phyloP scores from a whole-genome alignment of 805 yeast genomes.

The Yarrowia divulgata region DNA sequence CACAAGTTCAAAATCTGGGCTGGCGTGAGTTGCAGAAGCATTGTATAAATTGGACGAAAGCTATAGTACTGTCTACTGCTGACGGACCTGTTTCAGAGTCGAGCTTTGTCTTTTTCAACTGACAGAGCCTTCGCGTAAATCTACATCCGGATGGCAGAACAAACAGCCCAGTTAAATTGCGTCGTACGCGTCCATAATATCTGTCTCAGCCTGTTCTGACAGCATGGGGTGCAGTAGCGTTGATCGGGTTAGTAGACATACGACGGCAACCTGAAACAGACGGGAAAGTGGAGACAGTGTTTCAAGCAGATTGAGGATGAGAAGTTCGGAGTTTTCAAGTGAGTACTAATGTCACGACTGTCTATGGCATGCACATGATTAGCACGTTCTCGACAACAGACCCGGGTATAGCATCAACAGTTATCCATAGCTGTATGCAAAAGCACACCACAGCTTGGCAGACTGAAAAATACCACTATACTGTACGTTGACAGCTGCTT shows the following conservation, averaged over 20 bases:
- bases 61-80: not conserved
- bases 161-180: constrained; percentile 1
- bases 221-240: constrained; percentile 1
- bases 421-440: not conserved
- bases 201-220: not conserved
- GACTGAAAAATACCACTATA: not conserved
- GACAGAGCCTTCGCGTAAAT: too few species aligned
- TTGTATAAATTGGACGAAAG: not conserved
- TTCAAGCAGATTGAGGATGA: too few species aligned
- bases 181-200: not conserved
- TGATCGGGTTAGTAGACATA: not conserved
- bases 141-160: not conserved
- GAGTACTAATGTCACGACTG: not conserved
- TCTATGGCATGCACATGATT: too few species aligned
- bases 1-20: not conserved
- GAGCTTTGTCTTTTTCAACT: too few species aligned
- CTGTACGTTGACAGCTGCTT: not conserved
- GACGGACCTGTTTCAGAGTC: not conserved
- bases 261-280: not conserved
- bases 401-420: not conserved
- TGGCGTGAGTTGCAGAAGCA: not conserved
- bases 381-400: not conserved
- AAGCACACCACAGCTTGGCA: not conserved
- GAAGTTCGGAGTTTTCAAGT: not conserved
- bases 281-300: not conserved